These are phyloP conservation scores for Lasiosphaeria hispida DNA, from an alignment of 495 filamentous ascomycete species.

Conservation along the genomic window DNA sequence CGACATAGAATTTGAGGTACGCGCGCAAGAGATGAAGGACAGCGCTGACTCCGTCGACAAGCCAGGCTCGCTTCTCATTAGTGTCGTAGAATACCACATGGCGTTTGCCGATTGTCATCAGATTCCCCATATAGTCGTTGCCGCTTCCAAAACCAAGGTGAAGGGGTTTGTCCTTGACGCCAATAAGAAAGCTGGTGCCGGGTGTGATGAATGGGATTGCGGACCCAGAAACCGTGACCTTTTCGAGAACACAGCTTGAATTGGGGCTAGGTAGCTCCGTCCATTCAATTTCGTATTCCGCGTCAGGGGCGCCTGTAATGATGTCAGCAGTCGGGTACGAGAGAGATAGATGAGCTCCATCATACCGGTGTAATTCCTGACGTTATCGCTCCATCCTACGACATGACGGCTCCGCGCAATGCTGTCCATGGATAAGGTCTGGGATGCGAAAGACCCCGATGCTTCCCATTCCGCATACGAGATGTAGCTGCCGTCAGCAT, in stretches of 20 bases:
- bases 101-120: background rate
- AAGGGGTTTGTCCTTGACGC: background rate
- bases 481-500: background rate
- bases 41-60: slow-evolving; percentile 3
- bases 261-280: background rate
- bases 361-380: background rate
- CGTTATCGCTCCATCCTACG: background rate
- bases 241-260: background rate
- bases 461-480: background rate
- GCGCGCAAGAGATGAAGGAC: slow-evolving; percentile 4
- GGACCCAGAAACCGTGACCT: background rate
- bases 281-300: background rate
- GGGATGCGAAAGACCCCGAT: background rate
- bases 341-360: no score
- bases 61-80: background rate
- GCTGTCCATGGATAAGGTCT: background rate
- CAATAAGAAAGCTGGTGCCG: background rate
- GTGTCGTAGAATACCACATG: slow-evolving; percentile 1
- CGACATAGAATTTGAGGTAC: background rate
- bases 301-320: background rate
- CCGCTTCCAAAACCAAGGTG: background rate
- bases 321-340: no score
- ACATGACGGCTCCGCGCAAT: background rate
- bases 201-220: background rate
- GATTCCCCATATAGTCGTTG: background rate